These are phyloP conservation scores for Staphylotrichum longicolle DNA, from an alignment of 495 filamentous ascomycete genomes.

Conservation along the genomic window DNA sequence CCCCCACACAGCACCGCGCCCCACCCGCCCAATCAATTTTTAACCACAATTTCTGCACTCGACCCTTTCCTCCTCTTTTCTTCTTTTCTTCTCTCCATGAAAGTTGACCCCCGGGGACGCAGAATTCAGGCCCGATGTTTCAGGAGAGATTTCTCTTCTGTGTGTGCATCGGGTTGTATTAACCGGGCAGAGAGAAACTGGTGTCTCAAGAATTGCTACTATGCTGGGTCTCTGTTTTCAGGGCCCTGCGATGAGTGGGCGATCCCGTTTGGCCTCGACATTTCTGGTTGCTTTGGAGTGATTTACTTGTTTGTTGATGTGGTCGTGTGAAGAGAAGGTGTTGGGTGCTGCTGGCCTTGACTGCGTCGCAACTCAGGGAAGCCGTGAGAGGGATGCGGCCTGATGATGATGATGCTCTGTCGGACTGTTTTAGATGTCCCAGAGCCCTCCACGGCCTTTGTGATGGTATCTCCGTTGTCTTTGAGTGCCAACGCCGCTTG, in stretches of 20 bases:
- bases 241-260: slow-evolving; percentile 38
- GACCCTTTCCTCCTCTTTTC: not conserved
- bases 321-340: too few relatives aligned
- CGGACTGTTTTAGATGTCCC: too few relatives aligned
- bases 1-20: not conserved
- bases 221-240: slow-evolving; percentile 22
- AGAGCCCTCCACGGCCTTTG: too few relatives aligned
- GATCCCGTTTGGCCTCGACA: slow-evolving; percentile 55
- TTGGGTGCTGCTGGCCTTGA: too few relatives aligned
- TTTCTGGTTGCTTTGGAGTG: not conserved
- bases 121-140: slow-evolving; percentile 46
- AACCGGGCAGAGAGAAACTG: slow-evolving; percentile 47
- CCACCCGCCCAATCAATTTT: slow-evolving; percentile 1
- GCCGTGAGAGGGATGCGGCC: too few relatives aligned
- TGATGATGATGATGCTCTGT: too few relatives aligned
- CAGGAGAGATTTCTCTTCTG: slow-evolving; percentile 22
- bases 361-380: too few relatives aligned
- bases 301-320: not conserved
- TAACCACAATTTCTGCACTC: not conserved
- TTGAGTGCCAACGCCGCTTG: too few relatives aligned
- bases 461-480: too few relatives aligned
- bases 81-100: slow-evolving; percentile 38
- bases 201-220: slow-evolving; percentile 53
- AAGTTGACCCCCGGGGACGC: slow-evolving; percentile 48
- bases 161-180: slow-evolving; percentile 48